A percentile compares a stretch with the other conserved stretches of the same genome.
Evolutionary conservation across 305 asterid species (phyloP).

Genomic region (Salvia sclarea): DNA sequence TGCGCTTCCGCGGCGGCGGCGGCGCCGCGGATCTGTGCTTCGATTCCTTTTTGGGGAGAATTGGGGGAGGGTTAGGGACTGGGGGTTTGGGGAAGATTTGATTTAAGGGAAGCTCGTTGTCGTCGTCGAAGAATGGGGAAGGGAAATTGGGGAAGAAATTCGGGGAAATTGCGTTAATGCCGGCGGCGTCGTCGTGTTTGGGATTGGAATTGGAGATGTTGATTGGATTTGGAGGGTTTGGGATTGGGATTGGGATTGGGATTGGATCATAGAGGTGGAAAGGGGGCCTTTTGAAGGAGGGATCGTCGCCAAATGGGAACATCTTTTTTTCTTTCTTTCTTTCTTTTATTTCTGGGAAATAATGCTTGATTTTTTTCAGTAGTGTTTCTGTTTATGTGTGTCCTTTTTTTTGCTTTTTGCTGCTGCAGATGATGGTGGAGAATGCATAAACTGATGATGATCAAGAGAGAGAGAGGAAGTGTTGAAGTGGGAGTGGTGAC

Average conservation of each 20-base stretch:
- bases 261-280: constrained; percentile 28
- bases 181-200: constrained; percentile 29
- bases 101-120: constrained; percentile 41
- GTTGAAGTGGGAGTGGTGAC: too few species aligned
- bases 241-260: constrained; percentile 37
- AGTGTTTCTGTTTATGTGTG: too few species aligned
- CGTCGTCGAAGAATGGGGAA: constrained; percentile 50
- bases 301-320: constrained; percentile 36
- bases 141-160: constrained; percentile 45
- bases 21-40: not conserved
- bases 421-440: not conserved
- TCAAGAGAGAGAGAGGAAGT: not conserved
- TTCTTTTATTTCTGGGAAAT: too few species aligned
- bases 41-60: too few species aligned
- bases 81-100: constrained; percentile 28
- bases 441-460: not conserved
- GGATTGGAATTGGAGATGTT: too few species aligned
- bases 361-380: too few species aligned
- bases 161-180: too few species aligned
- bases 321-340: too few species aligned
- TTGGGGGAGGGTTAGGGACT: not conserved
- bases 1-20: constrained; percentile 38
- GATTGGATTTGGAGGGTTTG: too few species aligned
- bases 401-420: too few species aligned
- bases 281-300: constrained; percentile 31